phyloP scores from a whole-genome alignment of 208 protist genomes.

The Wallacemonas sp. region DNA sequence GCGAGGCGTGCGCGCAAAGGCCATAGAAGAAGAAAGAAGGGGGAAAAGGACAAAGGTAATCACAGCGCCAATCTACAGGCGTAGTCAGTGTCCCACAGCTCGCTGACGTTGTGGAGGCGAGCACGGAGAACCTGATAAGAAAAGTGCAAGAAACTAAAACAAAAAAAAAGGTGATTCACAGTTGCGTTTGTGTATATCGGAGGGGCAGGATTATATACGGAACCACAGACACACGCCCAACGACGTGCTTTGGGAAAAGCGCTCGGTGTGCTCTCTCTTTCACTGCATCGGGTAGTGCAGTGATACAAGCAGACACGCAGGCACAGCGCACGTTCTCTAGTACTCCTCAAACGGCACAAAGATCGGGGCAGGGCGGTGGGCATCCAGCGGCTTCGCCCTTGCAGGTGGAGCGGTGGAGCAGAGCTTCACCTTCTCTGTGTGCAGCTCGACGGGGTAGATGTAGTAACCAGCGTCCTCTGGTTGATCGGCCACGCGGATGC shows the following conservation, averaged over 20 bases:
- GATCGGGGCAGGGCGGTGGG: slow-evolving; percentile 29
- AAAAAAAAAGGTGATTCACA: neutral
- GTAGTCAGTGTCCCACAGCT: no score
- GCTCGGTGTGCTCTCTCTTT: no score
- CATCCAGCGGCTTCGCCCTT: slow-evolving; percentile 30
- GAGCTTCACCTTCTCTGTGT: slow-evolving; percentile 13
- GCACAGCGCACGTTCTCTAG: neutral
- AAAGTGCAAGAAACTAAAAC: neutral
- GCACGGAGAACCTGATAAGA: neutral
- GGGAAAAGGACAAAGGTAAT: neutral
- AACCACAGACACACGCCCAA: no score
- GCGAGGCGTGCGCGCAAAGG: no score
- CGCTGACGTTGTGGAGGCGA: no score
- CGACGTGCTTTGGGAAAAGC: no score
- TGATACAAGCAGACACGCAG: no score
- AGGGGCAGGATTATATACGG: no score
- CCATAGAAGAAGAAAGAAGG: neutral
- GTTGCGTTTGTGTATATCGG: neutral
- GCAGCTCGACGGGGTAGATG: slow-evolving; percentile 17
- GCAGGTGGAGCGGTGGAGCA: slow-evolving; percentile 18
- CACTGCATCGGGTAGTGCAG: no score
- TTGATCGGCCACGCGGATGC: slow-evolving; percentile 6
- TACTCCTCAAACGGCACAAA: slow-evolving; percentile 7
- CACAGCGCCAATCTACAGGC: no score
- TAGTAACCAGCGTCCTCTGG: slow-evolving; percentile 23